Base-by-base conservation (phyloP, 2,329 filamentous ascomycete species). In the Ophiosphaerella korrae region DNA sequence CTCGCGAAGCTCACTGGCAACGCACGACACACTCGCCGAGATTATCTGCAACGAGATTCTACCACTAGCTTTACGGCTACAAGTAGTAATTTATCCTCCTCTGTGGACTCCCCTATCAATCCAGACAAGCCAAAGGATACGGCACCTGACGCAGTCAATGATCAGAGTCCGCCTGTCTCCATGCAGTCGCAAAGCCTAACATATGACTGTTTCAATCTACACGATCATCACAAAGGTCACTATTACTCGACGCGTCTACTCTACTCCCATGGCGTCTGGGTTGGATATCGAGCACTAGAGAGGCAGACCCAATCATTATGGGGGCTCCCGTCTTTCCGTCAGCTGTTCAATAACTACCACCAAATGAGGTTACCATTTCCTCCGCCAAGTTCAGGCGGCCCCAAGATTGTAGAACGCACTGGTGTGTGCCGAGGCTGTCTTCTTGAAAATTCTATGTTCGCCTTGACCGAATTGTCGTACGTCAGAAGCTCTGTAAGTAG, bases 401-500 rank as follows among this genome's bases (percentile, higher is more conserved):
- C 39, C 26, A 29, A 21, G 6, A 36, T 41, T 6, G 40, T 45
- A 6, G 52, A 50, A 18, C 54, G 57, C 21, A 18, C 53, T 26
- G 62, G 57, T n/a, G 48, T 60, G 5, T 68, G 60, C 33, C 58
- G 60, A 14, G 60, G 57, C 9, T 68, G 64, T 24, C 39, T 55
- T 16, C 42, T 45, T 13, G 31, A 45, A 2, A 18, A 41, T 8
- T 62, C 56, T 1, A 41, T 5, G 11, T 44, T 67, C n/a, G 42
- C 58, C 24, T 33, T 66, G n/a, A 48, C 42, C 2, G 60, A 65
- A 14, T 41, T 66, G 16, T 41, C 43, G 8, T 56, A 59, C 23
- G 38, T 14, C 7, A 38, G 37, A n/a, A 44, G 42, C 9, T 40
- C 42, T 7, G 58, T 62, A 53, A 52, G 52, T 53, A 2, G 5